A percentile compares a stretch with the other conserved stretches of the same genome.
These are phyloP conservation scores for Suillus subaureus DNA, from an alignment of 768 basidiomycete genomes.

Conservation along the genomic window DNA sequence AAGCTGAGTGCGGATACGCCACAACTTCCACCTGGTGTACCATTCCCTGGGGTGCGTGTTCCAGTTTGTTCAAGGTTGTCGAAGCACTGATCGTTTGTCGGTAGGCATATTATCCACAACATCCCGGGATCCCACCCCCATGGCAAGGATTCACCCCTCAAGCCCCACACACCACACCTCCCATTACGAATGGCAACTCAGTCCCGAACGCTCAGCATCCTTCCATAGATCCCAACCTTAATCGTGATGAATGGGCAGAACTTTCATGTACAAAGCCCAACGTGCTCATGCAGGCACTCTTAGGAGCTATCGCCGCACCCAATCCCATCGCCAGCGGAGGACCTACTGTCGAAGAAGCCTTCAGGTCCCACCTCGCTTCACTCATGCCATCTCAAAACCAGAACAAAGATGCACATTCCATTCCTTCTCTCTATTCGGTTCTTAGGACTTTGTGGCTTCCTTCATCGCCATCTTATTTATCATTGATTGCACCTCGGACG, in stretches of 20 bases:
- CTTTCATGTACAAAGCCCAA: constrained; percentile 58
- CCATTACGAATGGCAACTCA: constrained; percentile 20
- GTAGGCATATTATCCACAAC: constrained; percentile 35
- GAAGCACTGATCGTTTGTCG: constrained; percentile 10
- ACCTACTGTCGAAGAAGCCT: constrained; percentile 73
- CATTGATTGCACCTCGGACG: constrained; percentile 70
- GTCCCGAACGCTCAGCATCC: constrained; percentile 24
- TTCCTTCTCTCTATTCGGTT: constrained; percentile 74
- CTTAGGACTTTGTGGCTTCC: constrained; percentile 87
- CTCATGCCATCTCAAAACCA: constrained; percentile 52
- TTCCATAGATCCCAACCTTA: constrained; percentile 53
- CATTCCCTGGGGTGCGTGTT: constrained; percentile 33
- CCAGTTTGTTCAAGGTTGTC: background rate
- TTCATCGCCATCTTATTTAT: constrained; percentile 75
- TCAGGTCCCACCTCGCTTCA: constrained; percentile 74
- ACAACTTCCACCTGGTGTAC: constrained; percentile 30
- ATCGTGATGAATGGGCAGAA: constrained; percentile 66
- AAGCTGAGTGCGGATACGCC: constrained; percentile 21
- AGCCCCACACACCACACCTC: constrained; percentile 27
- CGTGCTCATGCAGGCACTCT: constrained; percentile 56
- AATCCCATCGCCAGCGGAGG: constrained; percentile 64
- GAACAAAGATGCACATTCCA: constrained; percentile 46
- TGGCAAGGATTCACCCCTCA: constrained; percentile 32
- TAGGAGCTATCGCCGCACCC: constrained; percentile 60
- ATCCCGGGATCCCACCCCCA: constrained; percentile 33